These are phyloP conservation scores for Sphagnum fallax DNA, from an alignment of 228 moss, liverwort and hornwort genomes.

Conservation along the genomic window DNA sequence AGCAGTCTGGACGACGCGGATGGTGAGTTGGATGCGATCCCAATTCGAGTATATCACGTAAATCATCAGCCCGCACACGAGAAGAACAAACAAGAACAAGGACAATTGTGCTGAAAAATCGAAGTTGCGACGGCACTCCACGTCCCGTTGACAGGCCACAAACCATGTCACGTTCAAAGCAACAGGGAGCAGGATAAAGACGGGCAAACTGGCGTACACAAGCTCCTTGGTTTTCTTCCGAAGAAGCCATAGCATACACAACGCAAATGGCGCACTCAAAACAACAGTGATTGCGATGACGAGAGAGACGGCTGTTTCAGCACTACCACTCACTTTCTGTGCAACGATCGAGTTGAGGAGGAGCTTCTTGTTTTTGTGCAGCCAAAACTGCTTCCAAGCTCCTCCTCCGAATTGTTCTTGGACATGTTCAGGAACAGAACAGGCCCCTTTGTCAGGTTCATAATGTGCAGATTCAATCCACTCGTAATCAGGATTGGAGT, in stretches of 20 bases:
- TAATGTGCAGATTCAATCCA: conserved; percentile 32
- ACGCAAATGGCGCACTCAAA: conserved; percentile 47
- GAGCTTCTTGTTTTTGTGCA: neutral
- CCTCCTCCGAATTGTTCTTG: neutral
- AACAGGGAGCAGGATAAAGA: conserved; percentile 48
- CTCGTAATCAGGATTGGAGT: conserved; percentile 59
- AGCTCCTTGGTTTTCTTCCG: conserved; percentile 65
- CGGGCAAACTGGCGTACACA: conserved; percentile 58
- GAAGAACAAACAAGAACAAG: conserved; percentile 29
- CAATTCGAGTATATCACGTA: conserved; percentile 65
- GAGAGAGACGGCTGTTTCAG: conserved; percentile 2
- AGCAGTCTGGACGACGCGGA: conserved; percentile 68
- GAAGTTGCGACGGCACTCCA: conserved; percentile 32
- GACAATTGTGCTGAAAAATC: conserved; percentile 18
- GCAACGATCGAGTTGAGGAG: neutral
- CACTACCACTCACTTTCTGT: conserved; percentile 10
- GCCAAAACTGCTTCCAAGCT: conserved; percentile 1
- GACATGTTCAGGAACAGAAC: conserved; percentile 28
- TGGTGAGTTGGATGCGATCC: conserved; percentile 65
- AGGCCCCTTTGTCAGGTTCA: conserved; percentile 23
- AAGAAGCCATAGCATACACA: conserved; percentile 47
- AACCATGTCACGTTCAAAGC: conserved; percentile 37
- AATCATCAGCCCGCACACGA: conserved; percentile 34
- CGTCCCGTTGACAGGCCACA: conserved; percentile 37
- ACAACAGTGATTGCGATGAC: conserved; percentile 42